These are phyloP conservation scores for Calamus simplicifolius DNA, from an alignment of 176 grass and related monocot species.

Conservation along the genomic window DNA sequence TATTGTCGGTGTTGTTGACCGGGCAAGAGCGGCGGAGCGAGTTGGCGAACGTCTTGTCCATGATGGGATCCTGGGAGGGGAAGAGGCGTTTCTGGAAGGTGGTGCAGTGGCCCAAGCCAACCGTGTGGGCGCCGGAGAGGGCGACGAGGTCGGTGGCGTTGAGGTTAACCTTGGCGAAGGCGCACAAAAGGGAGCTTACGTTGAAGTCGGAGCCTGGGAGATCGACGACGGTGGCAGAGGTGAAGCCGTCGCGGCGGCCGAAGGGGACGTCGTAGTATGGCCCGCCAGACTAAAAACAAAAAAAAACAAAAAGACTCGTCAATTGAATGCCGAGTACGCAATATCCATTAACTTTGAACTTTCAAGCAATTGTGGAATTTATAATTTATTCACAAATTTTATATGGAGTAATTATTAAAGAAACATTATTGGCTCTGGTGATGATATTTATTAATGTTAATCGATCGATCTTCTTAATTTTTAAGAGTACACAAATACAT, in stretches of 20 bases:
- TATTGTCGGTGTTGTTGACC: constrained; percentile 4
- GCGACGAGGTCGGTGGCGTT: constrained; percentile 15
- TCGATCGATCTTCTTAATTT: no score
- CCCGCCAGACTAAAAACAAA: constrained; percentile 16
- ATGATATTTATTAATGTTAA: no score
- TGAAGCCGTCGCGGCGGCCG: constrained; percentile 40
- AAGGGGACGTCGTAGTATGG: constrained; percentile 35
- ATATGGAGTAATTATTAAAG: no score
- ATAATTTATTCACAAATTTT: no score
- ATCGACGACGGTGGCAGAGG: constrained; percentile 14
- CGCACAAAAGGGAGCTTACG: constrained; percentile 15
- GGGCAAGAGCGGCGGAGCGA: constrained; percentile 32
- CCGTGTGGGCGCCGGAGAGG: constrained; percentile 13
- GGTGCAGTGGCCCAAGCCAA: constrained; percentile 6
- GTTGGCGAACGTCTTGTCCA: constrained; percentile 16
- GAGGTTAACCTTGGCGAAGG: constrained; percentile 29
- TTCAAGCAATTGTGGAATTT: no score
- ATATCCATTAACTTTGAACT: no score
- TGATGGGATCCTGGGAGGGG: constrained; percentile 14
- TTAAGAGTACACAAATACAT: no score
- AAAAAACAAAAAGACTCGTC: no score
- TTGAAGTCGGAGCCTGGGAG: constrained; percentile 7
- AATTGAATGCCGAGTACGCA: no score
- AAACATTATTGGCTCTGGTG: no score
- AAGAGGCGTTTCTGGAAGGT: constrained; percentile 6